Evolutionary conservation across 2,329 filamentous ascomycete genomes (phyloP).

Genomic region (Exophiala viscosa): DNA sequence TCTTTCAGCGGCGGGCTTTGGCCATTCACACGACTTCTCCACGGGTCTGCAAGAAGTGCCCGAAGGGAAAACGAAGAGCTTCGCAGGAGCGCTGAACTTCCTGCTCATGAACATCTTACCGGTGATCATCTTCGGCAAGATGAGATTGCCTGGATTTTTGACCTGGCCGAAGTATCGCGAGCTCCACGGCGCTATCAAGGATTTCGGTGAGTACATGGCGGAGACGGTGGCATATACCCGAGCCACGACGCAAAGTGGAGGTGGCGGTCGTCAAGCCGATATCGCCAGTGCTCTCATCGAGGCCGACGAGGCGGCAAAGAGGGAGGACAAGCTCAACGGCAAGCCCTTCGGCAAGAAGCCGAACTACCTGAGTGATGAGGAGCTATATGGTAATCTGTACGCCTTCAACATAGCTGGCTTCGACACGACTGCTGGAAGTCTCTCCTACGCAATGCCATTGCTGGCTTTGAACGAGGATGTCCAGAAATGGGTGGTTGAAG

Average conservation of each 20-base stretch:
- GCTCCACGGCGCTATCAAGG: constrained; percentile 17
- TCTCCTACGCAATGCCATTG: constrained; percentile 42
- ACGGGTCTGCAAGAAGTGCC: constrained; percentile 1
- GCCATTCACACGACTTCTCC: constrained; percentile 22
- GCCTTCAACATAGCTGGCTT: constrained; percentile 50
- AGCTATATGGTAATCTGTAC: constrained; percentile 51
- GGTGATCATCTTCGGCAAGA: constrained; percentile 15
- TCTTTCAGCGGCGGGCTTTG: constrained; percentile 26
- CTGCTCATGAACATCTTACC: constrained; percentile 21
- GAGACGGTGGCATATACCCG: constrained; percentile 20
- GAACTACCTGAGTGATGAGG: constrained; percentile 34
- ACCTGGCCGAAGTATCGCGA: constrained; percentile 14
- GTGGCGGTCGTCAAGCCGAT: constrained; percentile 12
- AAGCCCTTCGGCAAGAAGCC: constrained; percentile 27
- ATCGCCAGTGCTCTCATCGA: constrained; percentile 24
- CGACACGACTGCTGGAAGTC: constrained; percentile 48
- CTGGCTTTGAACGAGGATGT: constrained; percentile 44
- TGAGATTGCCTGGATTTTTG: constrained; percentile 4
- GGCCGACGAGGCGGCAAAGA: constrained; percentile 25
- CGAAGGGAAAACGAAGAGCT: constrained; percentile 23
- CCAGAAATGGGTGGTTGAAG: constrained; percentile 46
- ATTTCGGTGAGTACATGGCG: constrained; percentile 24
- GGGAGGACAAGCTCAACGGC: constrained; percentile 40
- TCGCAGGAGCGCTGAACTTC: constrained; percentile 21
- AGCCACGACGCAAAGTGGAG: background rate